These are phyloP conservation scores for Mortierella sp. DNA, from an alignment of 371 early-diverging fungal species.

Conservation along the genomic window DNA sequence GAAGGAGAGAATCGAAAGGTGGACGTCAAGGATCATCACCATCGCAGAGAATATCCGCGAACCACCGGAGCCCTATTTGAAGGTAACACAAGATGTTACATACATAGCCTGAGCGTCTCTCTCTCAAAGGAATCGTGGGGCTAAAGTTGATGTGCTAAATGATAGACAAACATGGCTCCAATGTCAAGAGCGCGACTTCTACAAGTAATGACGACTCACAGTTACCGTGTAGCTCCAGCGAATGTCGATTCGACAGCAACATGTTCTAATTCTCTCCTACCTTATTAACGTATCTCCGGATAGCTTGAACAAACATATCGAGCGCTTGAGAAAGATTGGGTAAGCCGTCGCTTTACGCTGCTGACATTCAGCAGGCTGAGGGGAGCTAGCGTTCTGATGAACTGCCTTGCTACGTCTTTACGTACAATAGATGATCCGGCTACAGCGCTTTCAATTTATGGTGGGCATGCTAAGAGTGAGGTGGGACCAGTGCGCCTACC, in stretches of 20 bases:
- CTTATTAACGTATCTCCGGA: not conserved
- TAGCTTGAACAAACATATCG: slow-evolving; percentile 42
- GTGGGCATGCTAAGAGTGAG: slow-evolving; percentile 41
- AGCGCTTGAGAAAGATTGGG: slow-evolving; percentile 48
- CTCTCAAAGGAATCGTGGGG: too few species aligned
- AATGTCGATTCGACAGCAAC: too few species aligned
- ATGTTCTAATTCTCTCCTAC: too few species aligned
- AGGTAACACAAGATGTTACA: slow-evolving; percentile 26
- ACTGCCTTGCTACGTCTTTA: not conserved
- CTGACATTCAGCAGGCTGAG: not conserved
- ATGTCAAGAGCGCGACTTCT: slow-evolving; percentile 50
- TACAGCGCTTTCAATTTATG: slow-evolving; percentile 34
- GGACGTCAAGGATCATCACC: slow-evolving; percentile 42
- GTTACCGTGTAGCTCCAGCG: too few species aligned
- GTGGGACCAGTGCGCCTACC: slow-evolving; percentile 49
- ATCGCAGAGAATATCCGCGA: slow-evolving; percentile 51
- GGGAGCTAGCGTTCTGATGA: not conserved
- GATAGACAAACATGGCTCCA: slow-evolving; percentile 35
- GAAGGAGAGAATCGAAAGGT: slow-evolving; percentile 30
- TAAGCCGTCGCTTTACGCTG: slow-evolving; percentile 3
- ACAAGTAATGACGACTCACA: slow-evolving; percentile 34
- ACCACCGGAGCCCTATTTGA: slow-evolving; percentile 21
- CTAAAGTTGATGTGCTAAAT: not conserved
- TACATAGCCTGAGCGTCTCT: too few species aligned
- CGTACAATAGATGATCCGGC: slow-evolving; percentile 19